Conservation (phyloP, 2,329 filamentous ascomycete genomes). For the Fusarium proliferatum region DNA sequence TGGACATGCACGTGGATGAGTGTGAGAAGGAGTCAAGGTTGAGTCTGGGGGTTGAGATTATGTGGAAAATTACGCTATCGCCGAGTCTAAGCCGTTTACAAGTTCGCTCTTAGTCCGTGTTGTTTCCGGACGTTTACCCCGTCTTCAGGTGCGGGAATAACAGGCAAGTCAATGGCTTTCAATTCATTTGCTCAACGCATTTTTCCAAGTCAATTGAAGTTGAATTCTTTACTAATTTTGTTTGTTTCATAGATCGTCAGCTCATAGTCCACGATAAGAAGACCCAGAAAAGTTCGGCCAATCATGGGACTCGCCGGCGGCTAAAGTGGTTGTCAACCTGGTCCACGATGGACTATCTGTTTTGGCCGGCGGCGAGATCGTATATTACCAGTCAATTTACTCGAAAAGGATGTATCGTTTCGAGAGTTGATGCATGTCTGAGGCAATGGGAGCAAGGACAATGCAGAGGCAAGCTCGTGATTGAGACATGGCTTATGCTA, state of each 20-base stretch:
- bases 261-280: conserved; percentile 8
- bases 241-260: background rate
- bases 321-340: background rate
- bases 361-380: conserved; percentile 16
- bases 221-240: conserved; percentile 1
- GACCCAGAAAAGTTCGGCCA: conserved; percentile 7
- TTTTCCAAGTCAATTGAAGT: background rate
- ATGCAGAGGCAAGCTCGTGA: background rate
- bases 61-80: conserved; percentile 23
- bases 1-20: background rate
- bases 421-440: background rate
- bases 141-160: background rate
- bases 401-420: background rate
- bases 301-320: conserved; percentile 21
- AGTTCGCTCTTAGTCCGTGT: background rate
- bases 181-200: background rate
- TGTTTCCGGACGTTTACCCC: conserved; percentile 1
- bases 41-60: background rate
- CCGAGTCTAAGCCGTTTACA: conserved; percentile 27
- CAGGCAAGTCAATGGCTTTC: background rate
- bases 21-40: background rate
- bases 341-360: background rate
- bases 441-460: background rate
- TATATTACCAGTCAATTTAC: conserved; percentile 4
- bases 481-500: conserved; percentile 1